A percentile compares a stretch with the other conserved stretches of the same genome.
Evolutionary conservation across 129 eudicot genomes (phyloP).

Genomic region (Cynara cardunculus): DNA sequence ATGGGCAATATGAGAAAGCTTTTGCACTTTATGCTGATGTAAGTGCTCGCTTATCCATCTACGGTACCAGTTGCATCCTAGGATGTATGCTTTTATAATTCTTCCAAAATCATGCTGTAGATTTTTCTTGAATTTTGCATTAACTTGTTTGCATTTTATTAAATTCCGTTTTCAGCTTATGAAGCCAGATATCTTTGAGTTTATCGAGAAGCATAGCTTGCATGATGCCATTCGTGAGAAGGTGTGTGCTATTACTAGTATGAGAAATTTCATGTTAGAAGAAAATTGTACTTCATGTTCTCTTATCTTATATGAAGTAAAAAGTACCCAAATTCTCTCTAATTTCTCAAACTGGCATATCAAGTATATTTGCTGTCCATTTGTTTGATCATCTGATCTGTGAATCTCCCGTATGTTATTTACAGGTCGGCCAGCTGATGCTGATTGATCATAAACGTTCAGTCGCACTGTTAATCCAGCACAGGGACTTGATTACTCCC

Average conservation of each 20-base stretch:
- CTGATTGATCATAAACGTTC: constrained; percentile 82
- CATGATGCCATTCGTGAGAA: constrained; percentile 84
- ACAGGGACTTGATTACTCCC: constrained; percentile 71
- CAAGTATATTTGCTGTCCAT: not conserved
- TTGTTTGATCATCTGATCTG: constrained; percentile 8
- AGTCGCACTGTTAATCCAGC: constrained; percentile 58
- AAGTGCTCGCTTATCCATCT: constrained; percentile 31
- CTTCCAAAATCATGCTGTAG: not conserved
- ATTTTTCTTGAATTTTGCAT: not conserved
- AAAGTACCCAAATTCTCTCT: not conserved
- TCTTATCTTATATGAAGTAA: not conserved
- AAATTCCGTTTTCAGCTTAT: constrained; percentile 51
- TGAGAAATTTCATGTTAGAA: not conserved
- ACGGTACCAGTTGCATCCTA: not conserved
- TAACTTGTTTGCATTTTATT: constrained; percentile 12
- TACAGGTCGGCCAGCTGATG: constrained; percentile 90
- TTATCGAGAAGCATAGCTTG: constrained; percentile 83
- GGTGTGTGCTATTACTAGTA: constrained; percentile 34
- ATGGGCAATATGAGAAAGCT: constrained; percentile 88
- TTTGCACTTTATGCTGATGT: constrained; percentile 97
- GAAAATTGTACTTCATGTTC: not conserved
- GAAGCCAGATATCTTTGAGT: constrained; percentile 88
- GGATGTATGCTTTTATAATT: not conserved
- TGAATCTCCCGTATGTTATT: constrained; percentile 19
- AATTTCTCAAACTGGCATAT: not conserved